Base-by-base conservation (phyloP, 140 eudicot genomes). In the Oenanthe javanica region DNA sequence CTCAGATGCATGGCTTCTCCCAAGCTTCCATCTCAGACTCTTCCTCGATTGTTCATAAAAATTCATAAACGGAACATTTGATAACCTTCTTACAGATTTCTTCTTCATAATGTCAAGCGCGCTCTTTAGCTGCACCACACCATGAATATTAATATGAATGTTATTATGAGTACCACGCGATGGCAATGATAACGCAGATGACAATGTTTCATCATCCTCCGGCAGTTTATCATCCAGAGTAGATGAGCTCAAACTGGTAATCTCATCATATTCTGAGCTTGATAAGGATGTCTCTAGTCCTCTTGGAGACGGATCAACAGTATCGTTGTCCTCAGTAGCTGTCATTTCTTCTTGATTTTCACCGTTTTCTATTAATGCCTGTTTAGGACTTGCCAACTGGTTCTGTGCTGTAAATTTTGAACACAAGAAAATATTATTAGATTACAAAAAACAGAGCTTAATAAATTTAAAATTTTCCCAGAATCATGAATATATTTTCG, bases 251-350 rank as follows among this genome's bases (percentile, higher is more conserved):
- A 61, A 61, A n/a, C 69, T 61, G 36, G 14, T 9, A 9, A 84
- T 81, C 43, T 81, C 75, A 50, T 89, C 96, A 47, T 92, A 89
- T 46, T 89, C 92, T 18, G 92, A 84, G 43, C 88, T 87, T 3
- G 91, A 81, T 3, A 84, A 25, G 0, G 92, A 86, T 15, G 80
- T 88, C 76, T 94, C 98, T 66, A 92, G 45, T 61, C 36, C 96
- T 77, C 97, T 87, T 18, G 99, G 99, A 8, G 99, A 95, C 9
- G 86, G 64, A 79, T 84, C 79, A 9, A 83, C 89, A 31, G 21
- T 27, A 31, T 4, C 18, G 19, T 11, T 13, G 73, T 66, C 72
- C 19, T 12, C 40, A 63, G 25, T 63, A 14, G 77, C 66, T 76
- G 25, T 75, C 49, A 46, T 47, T 13, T 71, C 43, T 54, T 11